Conservation (phyloP, 257 asterid genomes). For the Gentiana macrophylla region DNA sequence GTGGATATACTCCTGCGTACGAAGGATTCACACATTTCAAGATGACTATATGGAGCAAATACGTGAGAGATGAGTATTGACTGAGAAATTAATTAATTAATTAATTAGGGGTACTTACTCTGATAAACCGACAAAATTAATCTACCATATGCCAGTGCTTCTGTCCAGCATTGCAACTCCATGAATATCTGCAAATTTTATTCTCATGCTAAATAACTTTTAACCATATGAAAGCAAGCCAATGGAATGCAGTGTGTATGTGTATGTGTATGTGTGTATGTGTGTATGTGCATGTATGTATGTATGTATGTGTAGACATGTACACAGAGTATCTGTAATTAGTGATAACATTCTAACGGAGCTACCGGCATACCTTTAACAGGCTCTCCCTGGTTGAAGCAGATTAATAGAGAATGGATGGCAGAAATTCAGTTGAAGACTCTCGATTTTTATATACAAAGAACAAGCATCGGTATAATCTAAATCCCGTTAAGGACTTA, state of each 20-base stretch:
- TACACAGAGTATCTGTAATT: too few species aligned
- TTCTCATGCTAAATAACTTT: too few species aligned
- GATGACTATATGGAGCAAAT: too few species aligned
- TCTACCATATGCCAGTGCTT: constrained; percentile 66
- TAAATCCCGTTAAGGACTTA: constrained; percentile 23
- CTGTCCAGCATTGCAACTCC: constrained; percentile 77
- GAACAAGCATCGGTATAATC: constrained; percentile 41
- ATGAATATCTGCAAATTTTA: constrained; percentile 31
- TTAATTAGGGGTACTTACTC: constrained; percentile 31
- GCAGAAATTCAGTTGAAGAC: constrained; percentile 40
- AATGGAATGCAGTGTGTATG: too few species aligned
- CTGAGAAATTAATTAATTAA: too few species aligned
- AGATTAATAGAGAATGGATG: constrained; percentile 67
- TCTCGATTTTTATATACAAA: constrained; percentile 54
- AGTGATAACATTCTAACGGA: too few species aligned
- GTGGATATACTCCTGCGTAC: constrained; percentile 62
- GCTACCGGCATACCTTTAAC: constrained; percentile 45
- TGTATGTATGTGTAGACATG: too few species aligned
- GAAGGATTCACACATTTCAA: background rate
- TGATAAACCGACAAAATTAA: constrained; percentile 58
- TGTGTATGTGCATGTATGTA: too few species aligned
- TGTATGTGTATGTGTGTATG: too few species aligned
- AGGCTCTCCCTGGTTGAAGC: constrained; percentile 69
- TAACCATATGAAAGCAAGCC: too few species aligned
- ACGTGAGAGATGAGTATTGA: too few species aligned